phyloP scores from a whole-genome alignment of 495 filamentous ascomycete genomes.

The Xylaria bambusicola region DNA sequence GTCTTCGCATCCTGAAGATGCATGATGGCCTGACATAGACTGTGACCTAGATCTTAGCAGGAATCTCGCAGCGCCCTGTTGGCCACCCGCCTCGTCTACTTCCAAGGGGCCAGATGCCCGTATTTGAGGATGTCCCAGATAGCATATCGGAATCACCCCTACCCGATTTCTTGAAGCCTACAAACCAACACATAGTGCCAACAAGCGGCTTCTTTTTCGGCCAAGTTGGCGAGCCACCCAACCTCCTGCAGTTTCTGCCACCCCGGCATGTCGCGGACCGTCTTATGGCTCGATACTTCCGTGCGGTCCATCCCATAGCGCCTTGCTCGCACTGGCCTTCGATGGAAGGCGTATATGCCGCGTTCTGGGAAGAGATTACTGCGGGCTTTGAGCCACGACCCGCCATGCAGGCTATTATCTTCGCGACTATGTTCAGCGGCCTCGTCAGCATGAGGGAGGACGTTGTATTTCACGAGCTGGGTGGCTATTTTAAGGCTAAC shows the following conservation, averaged over 20 bases:
- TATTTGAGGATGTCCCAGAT: slow-evolving; percentile 22
- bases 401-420: slow-evolving; percentile 67
- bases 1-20: slow-evolving; percentile 11
- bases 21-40: slow-evolving; percentile 9
- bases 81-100: slow-evolving; percentile 15
- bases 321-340: slow-evolving; percentile 64
- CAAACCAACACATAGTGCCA: slow-evolving; percentile 56
- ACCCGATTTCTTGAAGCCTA: slow-evolving; percentile 52
- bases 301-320: slow-evolving; percentile 65
- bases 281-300: slow-evolving; percentile 65
- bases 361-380: slow-evolving; percentile 63
- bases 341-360: slow-evolving; percentile 61
- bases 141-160: slow-evolving; percentile 23
- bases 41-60: slow-evolving; percentile 31
- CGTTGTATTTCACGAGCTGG: slow-evolving; percentile 45
- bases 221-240: slow-evolving; percentile 44
- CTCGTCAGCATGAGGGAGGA: slow-evolving; percentile 64
- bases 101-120: slow-evolving; percentile 20
- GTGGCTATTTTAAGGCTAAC: slow-evolving; percentile 51
- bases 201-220: slow-evolving; percentile 71
- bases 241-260: slow-evolving; percentile 60
- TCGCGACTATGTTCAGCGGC: slow-evolving; percentile 67
- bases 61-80: slow-evolving; percentile 19
- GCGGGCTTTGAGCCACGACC: slow-evolving; percentile 56
- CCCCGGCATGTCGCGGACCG: slow-evolving; percentile 50